Base-by-base conservation (phyloP, 306 rosid genomes). In the Quercus parvula region DNA sequence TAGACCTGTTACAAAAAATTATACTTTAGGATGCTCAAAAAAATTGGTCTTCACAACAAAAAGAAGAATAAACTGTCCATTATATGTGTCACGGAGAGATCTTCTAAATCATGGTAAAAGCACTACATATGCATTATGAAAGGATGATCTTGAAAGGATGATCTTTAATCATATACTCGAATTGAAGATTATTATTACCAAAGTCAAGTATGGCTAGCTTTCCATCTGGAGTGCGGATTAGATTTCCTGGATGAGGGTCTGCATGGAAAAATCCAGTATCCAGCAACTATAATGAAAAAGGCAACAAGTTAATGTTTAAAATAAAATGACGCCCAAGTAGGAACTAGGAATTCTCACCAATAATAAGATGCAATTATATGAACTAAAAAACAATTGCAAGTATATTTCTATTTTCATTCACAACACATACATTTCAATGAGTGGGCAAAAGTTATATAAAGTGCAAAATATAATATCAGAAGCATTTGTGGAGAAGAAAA, bases 211-310 rank as follows among this genome's bases (percentile, higher is more conserved):
- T 91, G 64, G 96, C 95, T 46, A 95, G 97, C 85, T 92, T 95
- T 83, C 99, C 99, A 73, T 91, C 99, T 46, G 97, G 99, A 85
- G 99, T 95, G 75, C 99, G 99, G 81, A 95, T 95, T 90, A 95
- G 70, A 89, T 95, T 95, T 79, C 99, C 99, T 4, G 99, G 99
- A 89, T 95, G 99, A 61, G 99, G 99, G 80, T 95, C 99, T 71
- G 99, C 99, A 82, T 95, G 99, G 82, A 95, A 95, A 77, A 95
- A 85, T 20, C 99, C 99, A 75, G 99, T 92, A 85, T 95, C 99
- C 79, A 95, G 99, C 80, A 94, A 82, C 99, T 94, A 90, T 22
- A 73, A 71, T 51, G 18, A 73, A 79, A 83, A 73, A 52, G 71
- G 75, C 63, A 70, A 84, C n/a, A 78, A 76, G 66, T 87, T 12